Evolutionary conservation across 208 protist species (phyloP).

Genomic region (Wallacemonas sp.): DNA sequence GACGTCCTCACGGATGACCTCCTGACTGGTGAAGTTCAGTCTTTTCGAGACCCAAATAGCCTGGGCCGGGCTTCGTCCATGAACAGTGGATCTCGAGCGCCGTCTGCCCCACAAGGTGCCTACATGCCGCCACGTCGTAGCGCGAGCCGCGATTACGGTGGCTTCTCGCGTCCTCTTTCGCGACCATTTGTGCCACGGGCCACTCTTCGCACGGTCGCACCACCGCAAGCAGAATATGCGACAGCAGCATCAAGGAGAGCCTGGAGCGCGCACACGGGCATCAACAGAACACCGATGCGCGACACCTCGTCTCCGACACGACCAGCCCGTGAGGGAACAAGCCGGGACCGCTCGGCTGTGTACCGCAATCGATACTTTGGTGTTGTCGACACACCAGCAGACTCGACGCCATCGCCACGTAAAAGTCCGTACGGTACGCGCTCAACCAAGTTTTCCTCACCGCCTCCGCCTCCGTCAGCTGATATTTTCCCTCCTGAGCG

Average conservation of each 20-base stretch:
- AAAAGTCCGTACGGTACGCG: background rate
- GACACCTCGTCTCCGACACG: background rate
- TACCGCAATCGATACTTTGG: conserved; percentile 13
- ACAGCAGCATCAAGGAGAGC: background rate
- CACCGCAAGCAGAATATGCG: background rate
- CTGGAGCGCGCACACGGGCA: conserved; percentile 6
- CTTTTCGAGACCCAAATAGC: conserved; percentile 64
- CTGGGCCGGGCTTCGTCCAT: conserved; percentile 44
- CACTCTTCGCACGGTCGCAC: background rate
- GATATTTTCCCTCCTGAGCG: background rate
- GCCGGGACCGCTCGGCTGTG: background rate
- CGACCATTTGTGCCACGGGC: conserved; percentile 5
- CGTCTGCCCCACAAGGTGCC: background rate
- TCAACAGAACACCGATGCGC: conserved; percentile 6
- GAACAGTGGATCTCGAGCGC: conserved; percentile 15
- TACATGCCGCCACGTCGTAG: conserved; percentile 10
- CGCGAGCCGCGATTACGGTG: background rate
- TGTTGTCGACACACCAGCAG: conserved; percentile 3
- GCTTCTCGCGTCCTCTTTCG: background rate
- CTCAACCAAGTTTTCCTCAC: background rate
- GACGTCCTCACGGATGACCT: conserved; percentile 32
- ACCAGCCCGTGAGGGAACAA: background rate
- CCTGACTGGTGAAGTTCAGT: conserved; percentile 71
- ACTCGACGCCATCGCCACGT: background rate
- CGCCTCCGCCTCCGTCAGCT: conserved; percentile 1